These are phyloP conservation scores for Teratosphaeria gauchensis DNA, from an alignment of 2,329 filamentous ascomycete species.

Conservation along the genomic window DNA sequence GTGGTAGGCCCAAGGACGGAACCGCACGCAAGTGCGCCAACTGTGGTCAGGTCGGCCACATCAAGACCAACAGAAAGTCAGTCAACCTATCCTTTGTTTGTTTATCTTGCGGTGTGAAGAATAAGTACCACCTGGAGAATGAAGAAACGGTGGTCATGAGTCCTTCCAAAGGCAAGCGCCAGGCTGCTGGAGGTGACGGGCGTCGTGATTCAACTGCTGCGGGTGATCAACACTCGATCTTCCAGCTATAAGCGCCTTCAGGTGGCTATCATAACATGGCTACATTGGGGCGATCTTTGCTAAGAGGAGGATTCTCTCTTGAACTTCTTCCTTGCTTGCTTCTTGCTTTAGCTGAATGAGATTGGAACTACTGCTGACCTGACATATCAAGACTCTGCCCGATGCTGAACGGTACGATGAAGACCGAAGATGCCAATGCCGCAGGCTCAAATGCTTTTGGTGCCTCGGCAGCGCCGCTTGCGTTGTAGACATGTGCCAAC, in stretches of 20 bases:
- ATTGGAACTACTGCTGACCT: conserved; percentile 19
- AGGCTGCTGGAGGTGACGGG: neutral
- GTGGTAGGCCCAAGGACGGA: conserved; percentile 50
- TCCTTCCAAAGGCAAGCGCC: neutral
- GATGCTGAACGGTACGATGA: conserved; percentile 65
- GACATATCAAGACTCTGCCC: conserved; percentile 58
- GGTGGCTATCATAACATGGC: conserved; percentile 1
- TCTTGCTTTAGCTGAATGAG: conserved; percentile 11
- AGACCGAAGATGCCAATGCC: conserved; percentile 25
- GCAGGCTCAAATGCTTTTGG: conserved; percentile 26
- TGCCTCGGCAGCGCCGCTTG: conserved; percentile 23
- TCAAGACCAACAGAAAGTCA: conserved; percentile 99
- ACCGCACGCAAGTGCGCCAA: conserved; percentile 87
- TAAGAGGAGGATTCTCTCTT: neutral
- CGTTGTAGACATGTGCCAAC: conserved; percentile 11
- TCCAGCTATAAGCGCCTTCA: conserved; percentile 11
- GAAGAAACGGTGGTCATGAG: neutral
- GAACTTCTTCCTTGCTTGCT: conserved; percentile 4
- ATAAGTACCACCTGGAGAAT: neutral
- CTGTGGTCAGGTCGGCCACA: conserved; percentile 92
- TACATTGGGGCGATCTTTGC: neutral
- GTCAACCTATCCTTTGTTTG: conserved; percentile 25
- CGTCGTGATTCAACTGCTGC: neutral
- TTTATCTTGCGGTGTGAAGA: conserved; percentile 1
- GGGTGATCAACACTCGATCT: conserved; percentile 10